A percentile compares a stretch with the other conserved stretches of the same genome.
Evolutionary conservation across 2,329 filamentous ascomycete genomes (phyloP).

Genomic region (Neopestalotiopsis clavispora): DNA sequence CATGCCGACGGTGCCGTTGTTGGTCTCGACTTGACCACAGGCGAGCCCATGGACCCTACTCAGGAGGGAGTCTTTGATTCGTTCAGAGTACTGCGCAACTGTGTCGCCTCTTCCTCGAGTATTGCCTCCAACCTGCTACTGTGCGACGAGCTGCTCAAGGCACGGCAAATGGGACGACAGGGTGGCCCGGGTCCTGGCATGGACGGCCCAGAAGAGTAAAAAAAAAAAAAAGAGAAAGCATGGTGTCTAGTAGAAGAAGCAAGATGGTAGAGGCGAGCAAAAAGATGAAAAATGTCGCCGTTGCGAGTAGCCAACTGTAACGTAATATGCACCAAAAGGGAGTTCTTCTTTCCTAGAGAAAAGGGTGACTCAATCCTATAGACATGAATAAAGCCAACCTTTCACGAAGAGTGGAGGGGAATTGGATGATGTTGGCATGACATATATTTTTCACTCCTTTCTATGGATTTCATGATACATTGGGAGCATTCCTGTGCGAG

Average conservation of each 20-base stretch:
- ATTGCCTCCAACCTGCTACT: slow-evolving; percentile 95
- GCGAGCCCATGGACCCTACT: slow-evolving; percentile 93
- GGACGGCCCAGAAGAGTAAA: slow-evolving; percentile 62
- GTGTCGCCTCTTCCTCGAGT: slow-evolving; percentile 88
- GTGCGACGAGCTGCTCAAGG: slow-evolving; percentile 97
- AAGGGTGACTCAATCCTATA: neutral
- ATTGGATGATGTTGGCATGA: slow-evolving; percentile 1
- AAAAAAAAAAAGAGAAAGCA: slow-evolving; percentile 2
- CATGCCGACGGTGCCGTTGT: slow-evolving; percentile 82
- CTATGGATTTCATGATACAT: neutral
- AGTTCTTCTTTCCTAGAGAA: neutral
- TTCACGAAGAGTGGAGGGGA: neutral
- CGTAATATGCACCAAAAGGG: slow-evolving; percentile 1
- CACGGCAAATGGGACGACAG: slow-evolving; percentile 85
- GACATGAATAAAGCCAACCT: slow-evolving; percentile 7
- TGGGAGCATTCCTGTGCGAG: neutral
- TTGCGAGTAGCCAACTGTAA: neutral
- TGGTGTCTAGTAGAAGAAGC: slow-evolving; percentile 2
- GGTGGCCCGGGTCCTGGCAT: slow-evolving; percentile 67
- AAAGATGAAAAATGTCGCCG: neutral
- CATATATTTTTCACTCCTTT: neutral
- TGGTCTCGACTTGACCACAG: slow-evolving; percentile 84
- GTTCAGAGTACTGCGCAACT: slow-evolving; percentile 92
- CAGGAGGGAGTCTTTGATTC: slow-evolving; percentile 94
- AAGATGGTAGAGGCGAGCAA: neutral